Percentiles rank a stretch among this genome's conserved stretches.
These are phyloP conservation scores for Daldinia eschscholtzii DNA, from an alignment of 2,329 filamentous ascomycete species.

Conservation along the genomic window DNA sequence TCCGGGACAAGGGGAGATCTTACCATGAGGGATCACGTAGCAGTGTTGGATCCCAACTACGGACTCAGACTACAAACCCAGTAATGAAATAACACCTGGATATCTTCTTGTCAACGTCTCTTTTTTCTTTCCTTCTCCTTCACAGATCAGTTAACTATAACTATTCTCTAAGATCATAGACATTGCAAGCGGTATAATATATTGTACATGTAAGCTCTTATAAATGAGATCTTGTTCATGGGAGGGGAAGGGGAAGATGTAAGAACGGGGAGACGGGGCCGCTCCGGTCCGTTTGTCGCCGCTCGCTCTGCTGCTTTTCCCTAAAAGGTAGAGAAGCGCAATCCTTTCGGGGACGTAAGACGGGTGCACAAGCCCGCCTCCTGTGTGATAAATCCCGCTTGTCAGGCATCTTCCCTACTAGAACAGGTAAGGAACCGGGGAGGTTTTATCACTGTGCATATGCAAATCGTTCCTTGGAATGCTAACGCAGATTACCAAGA, in stretches of 20 bases:
- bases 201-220: conserved; percentile 10
- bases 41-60: conserved; percentile 7
- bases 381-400: conserved; percentile 1
- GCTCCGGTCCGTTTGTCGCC: conserved; percentile 10
- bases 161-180: not conserved
- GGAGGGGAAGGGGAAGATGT: not conserved
- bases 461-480: not conserved
- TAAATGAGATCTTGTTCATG: not conserved
- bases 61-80: conserved; percentile 4
- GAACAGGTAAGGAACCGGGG: not conserved
- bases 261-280: conserved; percentile 11
- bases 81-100: not conserved
- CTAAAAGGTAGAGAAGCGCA: conserved; percentile 15
- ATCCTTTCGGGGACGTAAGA: conserved; percentile 7
- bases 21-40: conserved; percentile 27
- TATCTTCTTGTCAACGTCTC: not conserved
- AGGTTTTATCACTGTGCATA: not conserved
- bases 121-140: not conserved
- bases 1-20: not conserved
- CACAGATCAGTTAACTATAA: not conserved
- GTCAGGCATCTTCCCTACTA: not conserved
- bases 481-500: not conserved
- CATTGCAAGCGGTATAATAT: not conserved
- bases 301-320: not conserved
- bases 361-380: not conserved